A percentile compares a stretch with the other conserved stretches of the same genome.
Evolutionary conservation across 768 basidiomycete genomes (phyloP).

Genomic region (Auriscalpium orientale): DNA sequence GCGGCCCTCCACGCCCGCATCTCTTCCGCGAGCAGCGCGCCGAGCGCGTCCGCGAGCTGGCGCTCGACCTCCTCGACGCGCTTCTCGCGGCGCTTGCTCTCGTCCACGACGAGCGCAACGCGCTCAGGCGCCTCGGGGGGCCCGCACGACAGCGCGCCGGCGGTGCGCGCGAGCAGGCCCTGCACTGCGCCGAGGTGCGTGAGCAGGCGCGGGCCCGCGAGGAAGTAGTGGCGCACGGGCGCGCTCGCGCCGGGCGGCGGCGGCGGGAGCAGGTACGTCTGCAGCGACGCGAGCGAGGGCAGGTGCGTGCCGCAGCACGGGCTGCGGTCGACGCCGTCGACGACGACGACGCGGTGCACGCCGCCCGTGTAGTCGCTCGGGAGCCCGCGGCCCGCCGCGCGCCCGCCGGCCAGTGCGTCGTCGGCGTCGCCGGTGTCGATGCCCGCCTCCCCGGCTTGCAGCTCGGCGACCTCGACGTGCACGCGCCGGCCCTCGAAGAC

Average conservation of each 20-base stretch:
- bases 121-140: conserved; percentile 60
- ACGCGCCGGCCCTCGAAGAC: conserved; percentile 65
- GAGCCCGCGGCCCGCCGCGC: conserved; percentile 49
- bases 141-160: conserved; percentile 61
- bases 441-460: conserved; percentile 30
- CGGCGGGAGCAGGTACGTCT: conserved; percentile 62
- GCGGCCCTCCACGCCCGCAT: conserved; percentile 20
- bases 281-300: conserved; percentile 65
- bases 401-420: conserved; percentile 35
- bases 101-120: conserved; percentile 57
- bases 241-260: conserved; percentile 53
- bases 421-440: conserved; percentile 24
- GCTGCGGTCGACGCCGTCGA: conserved; percentile 76
- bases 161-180: conserved; percentile 42
- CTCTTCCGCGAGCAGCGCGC: conserved; percentile 32
- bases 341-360: conserved; percentile 71
- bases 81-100: conserved; percentile 59
- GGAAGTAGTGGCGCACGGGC: conserved; percentile 73
- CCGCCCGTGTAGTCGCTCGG: conserved; percentile 72
- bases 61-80: conserved; percentile 61
- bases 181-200: conserved; percentile 54
- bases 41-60: conserved; percentile 51
- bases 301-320: conserved; percentile 86
- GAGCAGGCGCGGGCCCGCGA: conserved; percentile 72
- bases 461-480: conserved; percentile 68